Conservation (phyloP, 805 yeast genomes). For the Candida berthetii region DNA sequence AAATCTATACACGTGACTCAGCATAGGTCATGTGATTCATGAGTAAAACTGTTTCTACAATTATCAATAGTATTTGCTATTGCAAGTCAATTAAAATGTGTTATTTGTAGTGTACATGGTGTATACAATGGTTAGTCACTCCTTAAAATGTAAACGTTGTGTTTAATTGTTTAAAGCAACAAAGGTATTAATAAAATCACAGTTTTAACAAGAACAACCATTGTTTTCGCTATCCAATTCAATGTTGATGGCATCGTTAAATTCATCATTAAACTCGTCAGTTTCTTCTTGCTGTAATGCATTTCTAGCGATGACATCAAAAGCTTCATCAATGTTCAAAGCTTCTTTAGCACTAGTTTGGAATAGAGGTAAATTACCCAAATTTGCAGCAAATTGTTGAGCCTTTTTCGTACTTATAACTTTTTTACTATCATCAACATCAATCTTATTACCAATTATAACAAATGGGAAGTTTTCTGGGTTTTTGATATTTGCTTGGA, state of each 20-base stretch:
- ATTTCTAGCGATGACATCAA: conserved; percentile 91
- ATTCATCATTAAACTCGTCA: conserved; percentile 87
- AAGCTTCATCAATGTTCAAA: conserved; percentile 91
- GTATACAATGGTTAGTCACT: too few species aligned
- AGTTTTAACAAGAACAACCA: conserved; percentile 17
- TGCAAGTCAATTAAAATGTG: too few species aligned
- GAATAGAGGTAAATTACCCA: conserved; percentile 83
- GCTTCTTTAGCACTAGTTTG: conserved; percentile 98
- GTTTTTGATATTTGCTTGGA: conserved; percentile 88
- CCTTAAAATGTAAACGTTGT: background rate
- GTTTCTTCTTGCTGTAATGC: conserved; percentile 94
- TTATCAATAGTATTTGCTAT: too few species aligned
- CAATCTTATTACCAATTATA: conserved; percentile 90
- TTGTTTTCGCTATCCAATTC: conserved; percentile 72
- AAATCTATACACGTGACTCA: too few species aligned
- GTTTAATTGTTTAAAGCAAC: background rate
- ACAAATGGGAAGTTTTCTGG: conserved; percentile 97
- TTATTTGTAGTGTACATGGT: too few species aligned
- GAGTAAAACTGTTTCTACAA: too few species aligned
- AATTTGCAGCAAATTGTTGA: conserved; percentile 51
- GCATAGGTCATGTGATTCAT: too few species aligned
- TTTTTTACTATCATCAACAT: conserved; percentile 86
- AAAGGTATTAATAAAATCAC: too few species aligned
- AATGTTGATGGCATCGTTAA: conserved; percentile 93
- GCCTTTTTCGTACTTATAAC: conserved; percentile 57